Conservation (phyloP, 345 rosid genomes). For the Syzygium jambos region DNA sequence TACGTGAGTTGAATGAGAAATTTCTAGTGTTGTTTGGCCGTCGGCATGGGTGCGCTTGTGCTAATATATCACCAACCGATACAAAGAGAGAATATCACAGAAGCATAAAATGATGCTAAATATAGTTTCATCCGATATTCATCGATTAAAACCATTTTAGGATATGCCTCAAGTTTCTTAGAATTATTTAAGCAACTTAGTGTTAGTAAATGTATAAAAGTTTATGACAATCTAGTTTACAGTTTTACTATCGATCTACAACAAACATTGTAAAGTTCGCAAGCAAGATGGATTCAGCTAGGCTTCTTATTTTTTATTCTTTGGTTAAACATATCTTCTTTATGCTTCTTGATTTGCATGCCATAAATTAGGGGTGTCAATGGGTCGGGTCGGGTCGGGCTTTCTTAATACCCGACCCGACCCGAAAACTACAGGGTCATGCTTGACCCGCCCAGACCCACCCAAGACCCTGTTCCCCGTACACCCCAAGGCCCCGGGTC, state of each 20-base stretch:
- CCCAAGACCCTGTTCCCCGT: too few species aligned
- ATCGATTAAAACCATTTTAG: background rate
- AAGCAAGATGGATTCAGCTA: background rate
- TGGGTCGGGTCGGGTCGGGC: too few species aligned
- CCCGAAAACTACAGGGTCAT: too few species aligned
- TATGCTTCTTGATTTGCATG: background rate
- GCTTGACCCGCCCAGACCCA: too few species aligned
- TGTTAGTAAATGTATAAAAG: background rate
- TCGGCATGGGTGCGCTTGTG: background rate
- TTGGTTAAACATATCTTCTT: background rate
- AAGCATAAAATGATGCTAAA: background rate
- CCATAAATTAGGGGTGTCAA: too few species aligned
- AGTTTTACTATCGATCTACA: background rate
- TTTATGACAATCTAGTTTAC: background rate
- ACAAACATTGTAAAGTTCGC: background rate
- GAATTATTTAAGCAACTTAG: background rate
- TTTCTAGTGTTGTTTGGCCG: background rate
- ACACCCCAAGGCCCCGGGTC: too few species aligned
- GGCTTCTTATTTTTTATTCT: background rate
- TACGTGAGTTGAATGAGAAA: background rate
- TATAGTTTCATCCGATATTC: background rate
- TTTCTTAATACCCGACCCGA: too few species aligned
- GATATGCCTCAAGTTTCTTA: background rate
- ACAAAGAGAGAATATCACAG: background rate
- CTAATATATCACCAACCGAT: background rate